phyloP scores from a whole-genome alignment of 805 yeast genomes.

The Candida sakaeoensis region DNA sequence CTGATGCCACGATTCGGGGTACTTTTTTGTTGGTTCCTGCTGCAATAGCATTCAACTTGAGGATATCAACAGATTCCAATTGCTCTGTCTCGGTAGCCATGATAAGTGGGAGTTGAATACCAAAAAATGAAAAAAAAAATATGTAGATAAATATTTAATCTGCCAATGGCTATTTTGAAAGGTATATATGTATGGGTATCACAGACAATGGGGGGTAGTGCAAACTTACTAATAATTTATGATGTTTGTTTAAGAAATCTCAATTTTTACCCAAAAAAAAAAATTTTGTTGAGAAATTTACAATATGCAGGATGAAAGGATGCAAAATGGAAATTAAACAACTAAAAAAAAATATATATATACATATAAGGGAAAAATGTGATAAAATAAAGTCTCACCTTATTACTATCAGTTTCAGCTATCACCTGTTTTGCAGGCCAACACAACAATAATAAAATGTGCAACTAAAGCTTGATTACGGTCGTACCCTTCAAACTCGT shows the following conservation, averaged over 20 bases:
- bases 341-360: too few species aligned
- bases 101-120: neutral
- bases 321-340: neutral
- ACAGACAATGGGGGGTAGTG: too few species aligned
- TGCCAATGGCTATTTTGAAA: too few species aligned
- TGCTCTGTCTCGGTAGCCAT: constrained; percentile 12
- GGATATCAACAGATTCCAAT: constrained; percentile 50
- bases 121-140: constrained; percentile 1
- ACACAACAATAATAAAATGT: too few species aligned
- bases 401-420: neutral
- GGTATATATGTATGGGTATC: too few species aligned
- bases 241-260: neutral
- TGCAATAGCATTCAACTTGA: constrained; percentile 72
- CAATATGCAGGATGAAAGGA: neutral
- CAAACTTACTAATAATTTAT: neutral
- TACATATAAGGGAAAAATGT: too few species aligned
- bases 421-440: neutral
- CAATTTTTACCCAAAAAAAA: constrained; percentile 2
- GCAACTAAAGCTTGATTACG: too few species aligned
- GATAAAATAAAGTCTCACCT: too few species aligned
- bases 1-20: constrained; percentile 74
- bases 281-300: neutral
- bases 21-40: constrained; percentile 73
- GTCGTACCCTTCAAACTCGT: too few species aligned
- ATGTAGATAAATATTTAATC: neutral